Percentiles rank a stretch among this genome's conserved stretches.
Conservation (phyloP, 2,329 filamentous ascomycete species). For the Metarhizium rileyi region DNA sequence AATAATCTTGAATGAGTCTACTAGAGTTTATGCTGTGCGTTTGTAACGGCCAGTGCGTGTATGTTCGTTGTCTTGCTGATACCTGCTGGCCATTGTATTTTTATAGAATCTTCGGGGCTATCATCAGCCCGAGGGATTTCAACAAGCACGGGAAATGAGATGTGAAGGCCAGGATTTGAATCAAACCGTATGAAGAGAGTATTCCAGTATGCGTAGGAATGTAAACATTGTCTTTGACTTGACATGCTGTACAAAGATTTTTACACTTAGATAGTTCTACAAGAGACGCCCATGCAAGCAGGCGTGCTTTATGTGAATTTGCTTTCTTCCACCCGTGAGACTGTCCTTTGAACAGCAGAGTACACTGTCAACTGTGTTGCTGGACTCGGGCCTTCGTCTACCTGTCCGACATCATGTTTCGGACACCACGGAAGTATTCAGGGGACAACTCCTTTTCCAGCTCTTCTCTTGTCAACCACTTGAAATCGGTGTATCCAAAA, state of each 20-base stretch:
- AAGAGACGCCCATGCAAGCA: background rate
- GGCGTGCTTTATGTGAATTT: background rate
- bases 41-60: background rate
- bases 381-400: constrained; percentile 28
- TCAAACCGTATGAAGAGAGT: background rate
- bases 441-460: constrained; percentile 55
- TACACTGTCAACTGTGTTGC: no score
- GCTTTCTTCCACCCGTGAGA: background rate
- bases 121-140: background rate
- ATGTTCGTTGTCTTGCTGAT: background rate
- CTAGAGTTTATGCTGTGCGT: background rate
- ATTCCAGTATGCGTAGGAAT: background rate
- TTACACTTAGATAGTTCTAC: background rate
- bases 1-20: background rate
- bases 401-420: constrained; percentile 75
- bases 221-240: background rate
- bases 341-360: background rate
- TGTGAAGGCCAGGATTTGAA: background rate
- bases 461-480: constrained; percentile 90
- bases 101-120: background rate
- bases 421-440: constrained; percentile 65
- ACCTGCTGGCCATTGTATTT: background rate
- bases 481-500: constrained; percentile 70
- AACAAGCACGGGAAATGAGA: background rate
- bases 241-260: background rate